Percentiles rank a stretch among this genome's conserved stretches.
Conservation (phyloP, 805 yeast species). For the Maudiozyma turicensis region DNA sequence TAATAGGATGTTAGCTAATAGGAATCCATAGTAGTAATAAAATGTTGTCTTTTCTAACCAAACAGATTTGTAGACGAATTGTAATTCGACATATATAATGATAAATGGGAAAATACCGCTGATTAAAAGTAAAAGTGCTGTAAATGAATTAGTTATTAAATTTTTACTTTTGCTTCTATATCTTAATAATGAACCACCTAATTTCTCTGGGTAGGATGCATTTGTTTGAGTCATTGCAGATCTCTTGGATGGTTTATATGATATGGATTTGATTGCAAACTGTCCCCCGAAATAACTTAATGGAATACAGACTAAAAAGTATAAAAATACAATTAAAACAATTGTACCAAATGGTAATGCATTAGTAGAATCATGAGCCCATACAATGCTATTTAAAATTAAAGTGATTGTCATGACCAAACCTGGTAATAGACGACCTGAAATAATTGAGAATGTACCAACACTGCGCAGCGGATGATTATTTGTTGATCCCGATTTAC, state of each 20-base stretch:
- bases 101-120: conserved; percentile 71
- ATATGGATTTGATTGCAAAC: conserved; percentile 6
- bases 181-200: background rate
- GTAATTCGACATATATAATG: conserved; percentile 68
- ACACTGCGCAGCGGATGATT: conserved; percentile 1
- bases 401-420: conserved; percentile 41
- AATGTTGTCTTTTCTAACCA: conserved; percentile 76
- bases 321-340: conserved; percentile 45
- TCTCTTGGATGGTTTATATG: background rate
- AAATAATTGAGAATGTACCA: conserved; percentile 30
- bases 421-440: conserved; percentile 42
- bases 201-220: background rate
- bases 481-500: conserved; percentile 2
- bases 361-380: conserved; percentile 65
- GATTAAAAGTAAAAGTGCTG: conserved; percentile 1
- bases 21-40: conserved; percentile 72
- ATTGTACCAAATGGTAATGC: conserved; percentile 76
- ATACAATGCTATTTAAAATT: conserved; percentile 55
- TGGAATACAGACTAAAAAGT: conserved; percentile 63
- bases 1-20: conserved; percentile 50
- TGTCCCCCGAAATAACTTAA: conserved; percentile 64
- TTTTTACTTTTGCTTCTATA: conserved; percentile 1
- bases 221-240: too few species aligned
- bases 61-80: conserved; percentile 61
- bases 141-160: conserved; percentile 2